A percentile compares a stretch with the other conserved stretches of the same genome.
These are phyloP conservation scores for Globisporangium paddicum DNA, from an alignment of 352 stramenopile genomes.

Conservation along the genomic window DNA sequence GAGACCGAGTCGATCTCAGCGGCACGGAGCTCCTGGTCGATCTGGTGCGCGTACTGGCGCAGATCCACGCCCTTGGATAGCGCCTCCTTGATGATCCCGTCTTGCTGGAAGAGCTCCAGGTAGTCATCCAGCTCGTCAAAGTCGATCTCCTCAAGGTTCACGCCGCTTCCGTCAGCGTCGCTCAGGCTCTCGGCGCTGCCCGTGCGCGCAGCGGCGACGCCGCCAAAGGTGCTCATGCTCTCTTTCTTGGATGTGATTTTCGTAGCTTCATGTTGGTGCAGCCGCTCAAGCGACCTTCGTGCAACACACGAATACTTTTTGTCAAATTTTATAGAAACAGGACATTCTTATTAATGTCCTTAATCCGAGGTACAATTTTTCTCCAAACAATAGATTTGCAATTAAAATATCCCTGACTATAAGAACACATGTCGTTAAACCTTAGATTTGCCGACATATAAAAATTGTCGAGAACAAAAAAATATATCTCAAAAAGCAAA, in stretches of 20 bases:
- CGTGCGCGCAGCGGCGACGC: neutral
- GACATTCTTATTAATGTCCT: too few species aligned
- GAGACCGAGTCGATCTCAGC: slow-evolving; percentile 82
- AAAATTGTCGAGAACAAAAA: too few species aligned
- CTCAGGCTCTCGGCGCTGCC: neutral
- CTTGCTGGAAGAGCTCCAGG: slow-evolving; percentile 92
- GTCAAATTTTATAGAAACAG: neutral
- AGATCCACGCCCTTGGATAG: slow-evolving; percentile 89
- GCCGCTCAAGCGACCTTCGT: slow-evolving; percentile 1
- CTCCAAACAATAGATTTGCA: too few species aligned
- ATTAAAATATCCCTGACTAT: too few species aligned
- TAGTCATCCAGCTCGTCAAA: slow-evolving; percentile 93
- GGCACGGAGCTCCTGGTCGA: slow-evolving; percentile 83
- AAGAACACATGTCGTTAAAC: too few species aligned
- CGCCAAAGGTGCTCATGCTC: slow-evolving; percentile 1
- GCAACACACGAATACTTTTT: neutral
- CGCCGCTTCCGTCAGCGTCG: slow-evolving; percentile 10
- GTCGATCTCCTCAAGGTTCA: slow-evolving; percentile 89
- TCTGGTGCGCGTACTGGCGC: slow-evolving; percentile 87
- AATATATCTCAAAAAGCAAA: too few species aligned
- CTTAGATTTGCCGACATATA: too few species aligned
- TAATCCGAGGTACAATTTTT: too few species aligned
- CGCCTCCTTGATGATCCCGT: slow-evolving; percentile 91
- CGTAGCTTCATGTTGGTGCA: slow-evolving; percentile 3
- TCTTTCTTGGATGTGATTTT: neutral